A percentile compares a stretch with the other conserved stretches of the same genome.
Conservation (phyloP, 495 filamentous ascomycete species). For the Stereocaulon alpinum region DNA sequence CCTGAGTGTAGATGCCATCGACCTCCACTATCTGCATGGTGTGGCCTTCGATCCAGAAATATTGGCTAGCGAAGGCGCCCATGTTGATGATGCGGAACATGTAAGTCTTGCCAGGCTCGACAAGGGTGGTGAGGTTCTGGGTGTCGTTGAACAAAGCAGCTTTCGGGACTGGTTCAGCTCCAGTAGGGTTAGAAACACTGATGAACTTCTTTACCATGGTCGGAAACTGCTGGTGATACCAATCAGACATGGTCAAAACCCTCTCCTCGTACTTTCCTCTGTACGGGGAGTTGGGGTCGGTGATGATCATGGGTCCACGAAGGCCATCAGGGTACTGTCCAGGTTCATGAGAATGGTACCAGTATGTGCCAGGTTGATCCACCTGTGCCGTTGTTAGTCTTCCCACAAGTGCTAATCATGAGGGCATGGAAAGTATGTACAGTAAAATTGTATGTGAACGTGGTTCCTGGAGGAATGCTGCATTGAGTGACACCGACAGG, state of each 20-base stretch:
- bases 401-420: neutral
- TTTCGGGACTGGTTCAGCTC: constrained; percentile 56
- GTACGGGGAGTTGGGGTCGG: constrained; percentile 58
- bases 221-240: constrained; percentile 44
- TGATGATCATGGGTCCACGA: constrained; percentile 59
- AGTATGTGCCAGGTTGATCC: constrained; percentile 70
- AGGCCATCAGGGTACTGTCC: constrained; percentile 76
- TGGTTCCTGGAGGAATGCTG: constrained; percentile 44
- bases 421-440: constrained; percentile 32
- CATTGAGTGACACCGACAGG: constrained; percentile 54
- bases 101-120: constrained; percentile 46
- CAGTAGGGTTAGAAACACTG: constrained; percentile 39
- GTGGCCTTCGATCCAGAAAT: constrained; percentile 45
- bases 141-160: constrained; percentile 61
- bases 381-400: constrained; percentile 32
- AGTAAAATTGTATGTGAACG: constrained; percentile 64
- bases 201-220: constrained; percentile 46
- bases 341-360: constrained; percentile 69
- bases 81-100: constrained; percentile 61
- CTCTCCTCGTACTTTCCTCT: constrained; percentile 54
- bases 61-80: constrained; percentile 34
- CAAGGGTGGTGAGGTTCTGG: constrained; percentile 32
- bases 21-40: constrained; percentile 58
- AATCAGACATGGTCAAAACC: constrained; percentile 54
- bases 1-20: constrained; percentile 59